Evolutionary conservation across 2,329 filamentous ascomycete genomes (phyloP).

Genomic region (Alternaria infectoria): DNA sequence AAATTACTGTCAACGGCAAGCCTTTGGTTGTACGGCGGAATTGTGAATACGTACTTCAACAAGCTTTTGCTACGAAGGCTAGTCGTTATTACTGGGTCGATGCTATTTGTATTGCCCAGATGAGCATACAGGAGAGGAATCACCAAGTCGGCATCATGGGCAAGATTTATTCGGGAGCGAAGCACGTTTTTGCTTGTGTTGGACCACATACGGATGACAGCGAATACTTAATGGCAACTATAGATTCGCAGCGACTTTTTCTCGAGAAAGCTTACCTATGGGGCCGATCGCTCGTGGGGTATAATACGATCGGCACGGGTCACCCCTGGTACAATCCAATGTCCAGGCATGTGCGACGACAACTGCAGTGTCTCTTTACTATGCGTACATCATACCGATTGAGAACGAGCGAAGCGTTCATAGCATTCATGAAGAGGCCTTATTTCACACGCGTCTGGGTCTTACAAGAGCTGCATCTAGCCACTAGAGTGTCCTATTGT

Average conservation of each 20-base stretch:
- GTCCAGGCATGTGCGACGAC: too few relatives aligned
- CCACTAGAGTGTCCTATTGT: not conserved
- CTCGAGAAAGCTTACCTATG: rapidly evolving
- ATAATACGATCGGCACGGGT: too few relatives aligned
- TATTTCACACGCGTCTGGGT: not conserved
- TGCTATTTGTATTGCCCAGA: not conserved
- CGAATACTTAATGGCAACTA: not conserved
- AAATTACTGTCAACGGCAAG: not conserved
- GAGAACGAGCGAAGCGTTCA: not conserved
- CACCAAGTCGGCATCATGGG: conserved; percentile 1
- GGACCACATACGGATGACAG: not conserved
- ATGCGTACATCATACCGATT: not conserved
- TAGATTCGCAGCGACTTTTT: rapidly evolving
- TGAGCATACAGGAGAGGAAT: not conserved
- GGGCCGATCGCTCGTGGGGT: not conserved
- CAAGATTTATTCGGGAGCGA: not conserved
- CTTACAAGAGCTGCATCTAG: not conserved
- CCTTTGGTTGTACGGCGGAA: not conserved
- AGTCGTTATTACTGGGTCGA: not conserved
- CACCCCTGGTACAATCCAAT: too few relatives aligned
- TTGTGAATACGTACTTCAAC: conserved; percentile 2
- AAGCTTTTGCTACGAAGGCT: not conserved
- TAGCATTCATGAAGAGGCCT: not conserved
- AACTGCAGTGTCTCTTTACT: not conserved
- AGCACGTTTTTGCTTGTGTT: not conserved